Evolutionary conservation across 805 yeast genomes (phyloP).

Genomic region (Kluyveromyces siamensis): DNA sequence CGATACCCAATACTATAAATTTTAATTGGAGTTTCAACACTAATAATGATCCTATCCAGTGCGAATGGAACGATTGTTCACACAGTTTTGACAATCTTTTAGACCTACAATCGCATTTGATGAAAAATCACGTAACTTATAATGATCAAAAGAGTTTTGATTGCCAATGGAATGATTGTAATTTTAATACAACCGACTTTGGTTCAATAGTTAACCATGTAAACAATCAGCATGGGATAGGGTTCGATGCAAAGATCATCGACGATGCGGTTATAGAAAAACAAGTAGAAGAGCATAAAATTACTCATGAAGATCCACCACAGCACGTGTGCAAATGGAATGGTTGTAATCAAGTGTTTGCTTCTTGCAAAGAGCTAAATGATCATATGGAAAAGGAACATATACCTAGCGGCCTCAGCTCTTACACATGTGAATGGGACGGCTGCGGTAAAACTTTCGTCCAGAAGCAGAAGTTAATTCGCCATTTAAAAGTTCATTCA

Average conservation of each 20-base stretch:
- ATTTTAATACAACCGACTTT: constrained; percentile 44
- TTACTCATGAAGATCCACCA: constrained; percentile 8
- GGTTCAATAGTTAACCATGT: constrained; percentile 52
- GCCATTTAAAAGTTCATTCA: constrained; percentile 88
- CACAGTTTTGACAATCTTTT: constrained; percentile 31
- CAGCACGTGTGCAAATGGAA: constrained; percentile 21
- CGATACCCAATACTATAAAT: constrained; percentile 24
- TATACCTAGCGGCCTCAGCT: constrained; percentile 62
- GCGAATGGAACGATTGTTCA: constrained; percentile 66
- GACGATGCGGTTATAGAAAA: constrained; percentile 12
- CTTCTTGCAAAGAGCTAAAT: constrained; percentile 52
- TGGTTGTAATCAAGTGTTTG: constrained; percentile 43
- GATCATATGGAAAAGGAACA: constrained; percentile 62
- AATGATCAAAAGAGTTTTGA: constrained; percentile 7
- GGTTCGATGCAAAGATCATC: constrained; percentile 22
- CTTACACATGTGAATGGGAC: constrained; percentile 68
- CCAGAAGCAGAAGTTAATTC: constrained; percentile 76
- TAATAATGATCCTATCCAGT: constrained; percentile 28
- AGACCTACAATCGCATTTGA: constrained; percentile 43
- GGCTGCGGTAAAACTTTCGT: constrained; percentile 66
- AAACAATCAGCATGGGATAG: constrained; percentile 37
- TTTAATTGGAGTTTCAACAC: constrained; percentile 35
- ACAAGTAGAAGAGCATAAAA: constrained; percentile 10
- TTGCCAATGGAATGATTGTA: constrained; percentile 77
- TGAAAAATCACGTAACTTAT: constrained; percentile 37